Conservation (phyloP, 78 protist species). For the Dictyostelium firmibasis region DNA sequence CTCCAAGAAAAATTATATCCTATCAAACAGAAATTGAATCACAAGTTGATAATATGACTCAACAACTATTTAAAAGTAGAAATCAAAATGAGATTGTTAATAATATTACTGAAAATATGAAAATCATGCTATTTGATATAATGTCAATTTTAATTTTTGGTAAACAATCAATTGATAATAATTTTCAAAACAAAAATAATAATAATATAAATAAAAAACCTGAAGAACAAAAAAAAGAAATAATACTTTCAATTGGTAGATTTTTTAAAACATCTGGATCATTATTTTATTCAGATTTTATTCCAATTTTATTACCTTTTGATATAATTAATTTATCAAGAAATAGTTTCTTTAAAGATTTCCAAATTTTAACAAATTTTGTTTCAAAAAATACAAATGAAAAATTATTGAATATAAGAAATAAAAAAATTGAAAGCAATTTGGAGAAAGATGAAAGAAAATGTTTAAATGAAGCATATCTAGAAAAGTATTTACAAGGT, state of each 20-base stretch:
- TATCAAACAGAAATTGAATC: not conserved
- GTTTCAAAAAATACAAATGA: not conserved
- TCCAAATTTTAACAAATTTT: not conserved
- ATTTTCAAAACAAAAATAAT: not conserved
- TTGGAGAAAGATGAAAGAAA: not conserved
- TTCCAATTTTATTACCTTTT: not conserved
- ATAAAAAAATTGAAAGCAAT: constrained; percentile 28
- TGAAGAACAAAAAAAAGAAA: not conserved
- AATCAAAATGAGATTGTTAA: not conserved
- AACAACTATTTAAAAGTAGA: not conserved
- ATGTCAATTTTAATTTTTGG: not conserved
- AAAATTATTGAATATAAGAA: not conserved
- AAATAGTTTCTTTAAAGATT: not conserved
- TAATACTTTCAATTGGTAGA: not conserved
- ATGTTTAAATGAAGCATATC: not conserved
- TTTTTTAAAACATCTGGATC: not conserved
- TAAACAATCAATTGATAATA: not conserved
- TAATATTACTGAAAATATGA: not conserved
- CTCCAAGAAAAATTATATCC: not conserved
- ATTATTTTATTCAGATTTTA: not conserved
- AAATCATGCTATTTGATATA: not conserved
- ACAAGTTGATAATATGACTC: not conserved
- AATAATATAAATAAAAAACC: not conserved
- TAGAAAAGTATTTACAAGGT: not conserved
- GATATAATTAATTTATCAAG: not conserved